Percentiles rank a stretch among this genome's conserved stretches.
These are phyloP conservation scores for Phytophthora podocarpi DNA, from an alignment of 352 stramenopile species.

Conservation along the genomic window DNA sequence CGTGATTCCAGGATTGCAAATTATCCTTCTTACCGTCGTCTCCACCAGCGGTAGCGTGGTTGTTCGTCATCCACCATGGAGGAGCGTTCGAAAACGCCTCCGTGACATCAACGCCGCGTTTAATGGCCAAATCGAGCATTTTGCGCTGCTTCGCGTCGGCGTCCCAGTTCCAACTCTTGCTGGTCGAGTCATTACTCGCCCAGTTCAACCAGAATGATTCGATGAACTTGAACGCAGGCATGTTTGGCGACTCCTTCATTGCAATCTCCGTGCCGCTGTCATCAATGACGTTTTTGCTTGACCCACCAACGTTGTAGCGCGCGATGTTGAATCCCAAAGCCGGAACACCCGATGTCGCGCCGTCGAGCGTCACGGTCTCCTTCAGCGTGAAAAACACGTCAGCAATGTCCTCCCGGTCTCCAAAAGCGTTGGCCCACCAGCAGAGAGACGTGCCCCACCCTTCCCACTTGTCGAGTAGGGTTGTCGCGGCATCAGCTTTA, in stretches of 20 bases:
- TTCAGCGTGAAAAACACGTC: conserved; percentile 61
- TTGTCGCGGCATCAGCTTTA: conserved; percentile 20
- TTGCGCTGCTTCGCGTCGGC: conserved; percentile 47
- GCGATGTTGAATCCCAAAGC: conserved; percentile 61
- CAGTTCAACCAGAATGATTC: conserved; percentile 63
- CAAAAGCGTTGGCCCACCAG: conserved; percentile 72
- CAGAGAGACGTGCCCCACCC: conserved; percentile 66
- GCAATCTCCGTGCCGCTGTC: conserved; percentile 39
- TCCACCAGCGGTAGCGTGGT: conserved; percentile 53
- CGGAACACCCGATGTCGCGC: conserved; percentile 33
- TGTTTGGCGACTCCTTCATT: conserved; percentile 55
- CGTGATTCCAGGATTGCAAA: conserved; percentile 53
- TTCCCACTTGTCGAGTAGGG: conserved; percentile 43
- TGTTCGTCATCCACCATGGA: conserved; percentile 72
- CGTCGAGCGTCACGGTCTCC: conserved; percentile 34
- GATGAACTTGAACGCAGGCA: conserved; percentile 64
- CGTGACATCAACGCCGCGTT: conserved; percentile 44
- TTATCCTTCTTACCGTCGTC: conserved; percentile 48
- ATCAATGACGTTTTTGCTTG: conserved; percentile 45
- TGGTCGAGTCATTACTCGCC: conserved; percentile 43
- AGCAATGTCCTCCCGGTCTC: conserved; percentile 54
- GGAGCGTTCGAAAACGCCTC: conserved; percentile 67
- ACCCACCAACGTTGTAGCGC: conserved; percentile 67
- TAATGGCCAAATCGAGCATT: conserved; percentile 45
- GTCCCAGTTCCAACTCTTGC: conserved; percentile 57